Conservation (phyloP, 768 basidiomycete species). For the Suillus paluster region DNA sequence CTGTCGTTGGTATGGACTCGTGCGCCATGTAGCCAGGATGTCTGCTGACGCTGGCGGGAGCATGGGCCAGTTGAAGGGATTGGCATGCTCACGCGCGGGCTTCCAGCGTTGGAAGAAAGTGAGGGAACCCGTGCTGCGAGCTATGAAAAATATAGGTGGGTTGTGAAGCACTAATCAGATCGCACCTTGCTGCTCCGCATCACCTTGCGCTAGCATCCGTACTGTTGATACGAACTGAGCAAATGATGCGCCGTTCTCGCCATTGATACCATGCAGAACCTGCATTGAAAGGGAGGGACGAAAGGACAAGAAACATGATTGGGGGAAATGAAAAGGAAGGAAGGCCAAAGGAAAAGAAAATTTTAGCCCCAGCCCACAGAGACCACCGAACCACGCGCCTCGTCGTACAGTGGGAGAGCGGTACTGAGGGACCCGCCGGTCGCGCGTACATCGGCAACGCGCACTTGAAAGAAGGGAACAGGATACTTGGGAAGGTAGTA, state of each 20-base stretch:
- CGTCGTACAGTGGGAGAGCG: slow-evolving; percentile 32
- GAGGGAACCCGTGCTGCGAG: slow-evolving; percentile 23
- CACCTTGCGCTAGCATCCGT: slow-evolving; percentile 27
- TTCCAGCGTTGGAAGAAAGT: slow-evolving; percentile 39
- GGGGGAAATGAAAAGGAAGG: not conserved
- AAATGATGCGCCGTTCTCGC: slow-evolving; percentile 24
- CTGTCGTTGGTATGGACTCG: slow-evolving; percentile 27
- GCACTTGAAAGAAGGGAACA: slow-evolving; percentile 35
- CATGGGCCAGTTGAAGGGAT: slow-evolving; percentile 39
- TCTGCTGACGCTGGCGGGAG: slow-evolving; percentile 29
- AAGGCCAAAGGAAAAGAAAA: not conserved
- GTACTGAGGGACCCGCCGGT: slow-evolving; percentile 34
- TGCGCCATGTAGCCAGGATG: slow-evolving; percentile 31
- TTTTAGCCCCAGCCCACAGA: slow-evolving; percentile 3
- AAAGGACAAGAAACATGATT: not conserved
- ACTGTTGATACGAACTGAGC: slow-evolving; percentile 28
- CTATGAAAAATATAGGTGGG: slow-evolving; percentile 7
- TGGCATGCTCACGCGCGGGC: slow-evolving; percentile 34
- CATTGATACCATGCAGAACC: slow-evolving; percentile 28
- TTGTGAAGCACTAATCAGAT: not conserved
- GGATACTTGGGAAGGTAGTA: slow-evolving; percentile 36
- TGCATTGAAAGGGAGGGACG: slow-evolving; percentile 6
- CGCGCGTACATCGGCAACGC: slow-evolving; percentile 37
- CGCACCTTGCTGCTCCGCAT: slow-evolving; percentile 33
- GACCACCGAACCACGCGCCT: slow-evolving; percentile 22